Percentiles rank a stretch among this genome's conserved stretches.
Conservation (phyloP, 1,284 basidiomycete genomes). For the Wolfiporia cocos region DNA sequence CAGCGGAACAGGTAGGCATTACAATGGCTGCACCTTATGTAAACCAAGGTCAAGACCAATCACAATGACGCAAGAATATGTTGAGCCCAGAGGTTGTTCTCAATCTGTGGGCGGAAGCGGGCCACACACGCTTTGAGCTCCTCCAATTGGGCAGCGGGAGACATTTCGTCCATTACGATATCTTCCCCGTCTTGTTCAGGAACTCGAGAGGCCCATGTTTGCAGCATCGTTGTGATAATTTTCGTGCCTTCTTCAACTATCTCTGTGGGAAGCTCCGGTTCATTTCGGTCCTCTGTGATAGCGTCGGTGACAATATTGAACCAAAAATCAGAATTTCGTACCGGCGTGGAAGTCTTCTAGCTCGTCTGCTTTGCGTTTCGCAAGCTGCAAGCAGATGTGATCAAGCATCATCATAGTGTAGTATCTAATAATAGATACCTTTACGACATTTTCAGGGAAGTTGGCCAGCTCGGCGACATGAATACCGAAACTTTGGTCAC, state of each 20-base stretch:
- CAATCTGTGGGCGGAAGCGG: conserved; percentile 62
- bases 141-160: conserved; percentile 55
- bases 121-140: conserved; percentile 63
- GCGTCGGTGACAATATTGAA: conserved; percentile 1
- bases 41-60: not conserved
- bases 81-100: conserved; percentile 75
- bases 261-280: conserved; percentile 48
- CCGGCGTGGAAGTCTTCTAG: conserved; percentile 84
- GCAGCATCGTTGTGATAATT: conserved; percentile 78
- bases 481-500: conserved; percentile 98
- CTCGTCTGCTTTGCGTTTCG: conserved; percentile 93
- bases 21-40: not conserved
- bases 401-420: no score
- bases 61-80: conserved; percentile 38
- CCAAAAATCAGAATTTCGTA: not conserved
- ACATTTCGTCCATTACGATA: conserved; percentile 42
- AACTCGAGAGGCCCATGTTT: conserved; percentile 56
- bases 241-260: conserved; percentile 75
- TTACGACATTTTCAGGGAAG: conserved; percentile 92
- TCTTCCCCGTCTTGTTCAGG: conserved; percentile 41
- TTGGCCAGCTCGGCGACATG: conserved; percentile 96
- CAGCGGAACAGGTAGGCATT: not conserved
- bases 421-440: conserved; percentile 56
- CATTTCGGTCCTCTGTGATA: conserved; percentile 24
- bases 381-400: conserved; percentile 51